phyloP scores from a whole-genome alignment of 2,329 filamentous ascomycete species.

The Elsinoe arachidis region DNA sequence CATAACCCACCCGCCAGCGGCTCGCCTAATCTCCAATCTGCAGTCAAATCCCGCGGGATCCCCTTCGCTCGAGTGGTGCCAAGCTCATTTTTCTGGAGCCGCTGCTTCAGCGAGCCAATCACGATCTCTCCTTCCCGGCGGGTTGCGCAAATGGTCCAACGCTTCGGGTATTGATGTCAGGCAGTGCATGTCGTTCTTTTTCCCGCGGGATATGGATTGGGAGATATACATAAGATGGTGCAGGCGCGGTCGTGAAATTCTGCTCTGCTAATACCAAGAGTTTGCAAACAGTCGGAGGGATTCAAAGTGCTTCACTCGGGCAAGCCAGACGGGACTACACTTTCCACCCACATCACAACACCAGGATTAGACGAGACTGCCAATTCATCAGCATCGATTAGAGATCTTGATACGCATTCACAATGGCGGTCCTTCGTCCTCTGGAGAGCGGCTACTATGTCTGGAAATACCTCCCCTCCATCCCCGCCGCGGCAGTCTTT shows the following conservation, averaged over 20 bases:
- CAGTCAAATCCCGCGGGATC: neutral
- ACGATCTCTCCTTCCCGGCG: neutral
- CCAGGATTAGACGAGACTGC: no score
- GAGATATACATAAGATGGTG: neutral
- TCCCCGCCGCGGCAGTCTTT: conserved; percentile 16
- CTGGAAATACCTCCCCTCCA: conserved; percentile 15
- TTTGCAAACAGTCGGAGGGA: no score
- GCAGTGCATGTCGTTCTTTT: neutral
- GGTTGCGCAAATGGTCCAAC: neutral
- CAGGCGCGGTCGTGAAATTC: neutral
- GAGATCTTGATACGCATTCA: neutral
- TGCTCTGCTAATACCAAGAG: no score
- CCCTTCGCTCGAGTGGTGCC: neutral
- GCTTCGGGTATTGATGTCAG: neutral
- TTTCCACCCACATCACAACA: no score
- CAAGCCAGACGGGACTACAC: no score
- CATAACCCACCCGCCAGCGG: neutral
- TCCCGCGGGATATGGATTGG: neutral
- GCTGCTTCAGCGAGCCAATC: neutral
- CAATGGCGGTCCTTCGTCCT: conserved; percentile 2
- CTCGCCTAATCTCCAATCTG: neutral
- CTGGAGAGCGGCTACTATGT: neutral
- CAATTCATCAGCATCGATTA: no score
- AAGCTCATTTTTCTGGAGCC: neutral
- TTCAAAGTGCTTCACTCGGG: no score